Conservation (phyloP, 2,329 filamentous ascomycete species). For the Orbilia oligospora region DNA sequence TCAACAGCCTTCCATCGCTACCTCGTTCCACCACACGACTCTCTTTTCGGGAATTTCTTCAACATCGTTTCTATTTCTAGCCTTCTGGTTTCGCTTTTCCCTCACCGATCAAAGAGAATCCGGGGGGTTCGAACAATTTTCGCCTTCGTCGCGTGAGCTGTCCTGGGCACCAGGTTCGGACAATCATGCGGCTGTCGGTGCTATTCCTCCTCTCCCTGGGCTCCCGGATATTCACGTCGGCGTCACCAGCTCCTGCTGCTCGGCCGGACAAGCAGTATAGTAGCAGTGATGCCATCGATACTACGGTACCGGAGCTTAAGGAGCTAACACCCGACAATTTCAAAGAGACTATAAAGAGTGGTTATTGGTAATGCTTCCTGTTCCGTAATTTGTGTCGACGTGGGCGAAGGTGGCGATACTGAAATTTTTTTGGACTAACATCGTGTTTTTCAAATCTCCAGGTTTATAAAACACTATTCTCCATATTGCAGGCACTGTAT, state of each 20-base stretch:
- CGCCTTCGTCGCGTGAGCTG: constrained; percentile 36
- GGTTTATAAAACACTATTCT: constrained; percentile 72
- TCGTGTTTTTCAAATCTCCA: constrained; percentile 63
- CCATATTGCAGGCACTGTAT: constrained; percentile 78
- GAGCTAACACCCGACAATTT: constrained; percentile 62
- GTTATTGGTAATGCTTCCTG: constrained; percentile 69
- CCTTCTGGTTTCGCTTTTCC: neutral
- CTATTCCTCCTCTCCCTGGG: constrained; percentile 52
- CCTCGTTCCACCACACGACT: constrained; percentile 19
- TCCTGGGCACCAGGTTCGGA: constrained; percentile 28
- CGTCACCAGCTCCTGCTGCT: constrained; percentile 37
- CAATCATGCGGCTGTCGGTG: constrained; percentile 56
- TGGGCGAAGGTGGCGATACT: constrained; percentile 5
- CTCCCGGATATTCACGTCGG: constrained; percentile 40
- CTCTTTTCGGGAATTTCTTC: constrained; percentile 22
- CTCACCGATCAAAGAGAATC: constrained; percentile 2
- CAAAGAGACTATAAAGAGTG: constrained; percentile 70
- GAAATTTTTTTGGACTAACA: neutral
- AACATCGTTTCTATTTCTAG: constrained; percentile 17
- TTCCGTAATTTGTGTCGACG: constrained; percentile 1
- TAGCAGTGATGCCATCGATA: constrained; percentile 3
- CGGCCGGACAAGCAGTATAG: constrained; percentile 29
- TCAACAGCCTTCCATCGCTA: constrained; percentile 7
- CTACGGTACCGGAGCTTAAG: constrained; percentile 41
- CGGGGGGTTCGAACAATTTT: neutral